These are phyloP conservation scores for Nitzschia sp. DNA, from an alignment of 108 stramenopile genomes.

Conservation along the genomic window DNA sequence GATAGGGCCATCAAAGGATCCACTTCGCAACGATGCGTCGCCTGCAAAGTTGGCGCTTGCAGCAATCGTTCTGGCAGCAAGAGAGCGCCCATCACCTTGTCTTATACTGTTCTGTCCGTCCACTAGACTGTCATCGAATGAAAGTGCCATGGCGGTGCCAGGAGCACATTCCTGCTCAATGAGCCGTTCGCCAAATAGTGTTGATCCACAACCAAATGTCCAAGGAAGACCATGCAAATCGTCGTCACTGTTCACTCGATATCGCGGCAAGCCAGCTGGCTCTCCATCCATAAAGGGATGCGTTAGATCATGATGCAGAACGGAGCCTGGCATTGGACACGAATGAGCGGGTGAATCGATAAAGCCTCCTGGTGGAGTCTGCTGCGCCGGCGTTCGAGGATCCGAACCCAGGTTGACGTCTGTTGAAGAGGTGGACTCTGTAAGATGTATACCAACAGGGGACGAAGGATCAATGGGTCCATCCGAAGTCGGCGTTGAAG, in stretches of 20 bases:
- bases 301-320: neutral
- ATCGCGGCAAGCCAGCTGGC: slow-evolving; percentile 29
- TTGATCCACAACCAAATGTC: slow-evolving; percentile 36
- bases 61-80: slow-evolving; percentile 9
- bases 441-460: slow-evolving; percentile 1
- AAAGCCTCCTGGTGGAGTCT: slow-evolving; percentile 13
- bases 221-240: slow-evolving; percentile 23
- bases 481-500: slow-evolving; percentile 23
- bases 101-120: neutral
- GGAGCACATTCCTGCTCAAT: slow-evolving; percentile 19
- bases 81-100: neutral
- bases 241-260: slow-evolving; percentile 41
- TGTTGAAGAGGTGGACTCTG: slow-evolving; percentile 24
- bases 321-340: slow-evolving; percentile 37
- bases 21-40: slow-evolving; percentile 26
- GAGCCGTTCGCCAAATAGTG: slow-evolving; percentile 43
- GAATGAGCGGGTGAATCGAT: slow-evolving; percentile 36
- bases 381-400: slow-evolving; percentile 23
- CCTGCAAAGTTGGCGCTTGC: neutral
- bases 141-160: slow-evolving; percentile 10
- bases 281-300: slow-evolving; percentile 42
- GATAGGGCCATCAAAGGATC: slow-evolving; percentile 38
- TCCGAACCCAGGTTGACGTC: slow-evolving; percentile 23
- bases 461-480: neutral
- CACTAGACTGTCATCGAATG: slow-evolving; percentile 26